These are phyloP conservation scores for Trichoderma asperellum DNA, from an alignment of 2,329 filamentous ascomycete genomes.

Conservation along the genomic window DNA sequence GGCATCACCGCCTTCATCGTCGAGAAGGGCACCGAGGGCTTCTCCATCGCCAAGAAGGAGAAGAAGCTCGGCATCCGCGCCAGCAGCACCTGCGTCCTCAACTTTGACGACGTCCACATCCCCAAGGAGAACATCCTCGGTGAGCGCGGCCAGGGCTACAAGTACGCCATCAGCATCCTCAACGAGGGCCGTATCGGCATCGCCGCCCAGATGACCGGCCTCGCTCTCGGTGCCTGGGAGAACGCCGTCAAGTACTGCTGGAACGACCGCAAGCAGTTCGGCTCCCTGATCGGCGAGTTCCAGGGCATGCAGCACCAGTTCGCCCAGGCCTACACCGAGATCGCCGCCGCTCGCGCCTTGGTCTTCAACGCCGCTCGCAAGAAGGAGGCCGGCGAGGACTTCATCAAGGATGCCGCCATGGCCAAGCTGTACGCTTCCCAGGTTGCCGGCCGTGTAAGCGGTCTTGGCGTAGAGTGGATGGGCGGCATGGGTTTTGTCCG, in stretches of 20 bases:
- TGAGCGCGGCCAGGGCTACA: conserved; percentile 90
- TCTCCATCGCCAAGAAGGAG: conserved; percentile 98
- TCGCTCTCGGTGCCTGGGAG: conserved; percentile 92
- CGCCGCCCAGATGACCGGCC: conserved; percentile 96
- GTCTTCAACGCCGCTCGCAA: conserved; percentile 96
- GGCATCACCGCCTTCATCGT: conserved; percentile 96
- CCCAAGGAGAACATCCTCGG: conserved; percentile 88
- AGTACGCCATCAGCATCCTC: conserved; percentile 90
- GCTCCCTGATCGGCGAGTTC: conserved; percentile 90
- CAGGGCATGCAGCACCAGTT: conserved; percentile 99
- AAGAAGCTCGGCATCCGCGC: conserved; percentile 98
- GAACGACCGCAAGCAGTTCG: conserved; percentile 98
- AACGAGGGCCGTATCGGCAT: conserved; percentile 99
- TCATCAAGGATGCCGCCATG: conserved; percentile 96
- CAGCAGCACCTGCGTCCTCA: conserved; percentile 94
- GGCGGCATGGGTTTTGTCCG: conserved; percentile 98
- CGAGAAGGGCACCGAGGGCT: conserved; percentile 86
- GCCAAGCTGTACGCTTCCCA: conserved; percentile 95
- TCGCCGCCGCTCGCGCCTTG: conserved; percentile 84
- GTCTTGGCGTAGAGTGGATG: conserved; percentile 97
- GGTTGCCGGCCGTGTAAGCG: conserved; percentile 83
- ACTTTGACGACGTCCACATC: conserved; percentile 93
- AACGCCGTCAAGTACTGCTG: conserved; percentile 92
- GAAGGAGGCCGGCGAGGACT: conserved; percentile 96
- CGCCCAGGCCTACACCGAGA: conserved; percentile 93